phyloP scores from a whole-genome alignment of 345 rosid genomes.

The Citrus medica region DNA sequence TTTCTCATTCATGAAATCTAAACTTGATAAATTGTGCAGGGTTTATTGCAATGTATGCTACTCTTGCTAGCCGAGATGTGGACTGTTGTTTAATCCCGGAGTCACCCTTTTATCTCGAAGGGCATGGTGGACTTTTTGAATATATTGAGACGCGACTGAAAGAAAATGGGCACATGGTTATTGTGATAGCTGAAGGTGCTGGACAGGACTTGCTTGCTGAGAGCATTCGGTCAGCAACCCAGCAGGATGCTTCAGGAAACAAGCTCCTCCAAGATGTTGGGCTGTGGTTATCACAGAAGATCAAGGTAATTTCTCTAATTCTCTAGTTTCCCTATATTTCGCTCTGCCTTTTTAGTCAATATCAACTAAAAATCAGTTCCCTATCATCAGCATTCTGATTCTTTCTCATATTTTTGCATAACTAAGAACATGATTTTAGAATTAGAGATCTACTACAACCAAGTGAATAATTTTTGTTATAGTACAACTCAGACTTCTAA shows the following conservation, averaged over 20 bases:
- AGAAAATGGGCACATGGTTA: conserved; percentile 59
- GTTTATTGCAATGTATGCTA: conserved; percentile 62
- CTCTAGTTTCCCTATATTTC: neutral
- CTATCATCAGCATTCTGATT: neutral
- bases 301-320: conserved; percentile 33
- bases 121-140: conserved; percentile 55
- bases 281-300: conserved; percentile 51
- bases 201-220: conserved; percentile 59
- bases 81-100: conserved; percentile 68
- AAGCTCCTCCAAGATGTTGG: conserved; percentile 56
- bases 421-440: neutral
- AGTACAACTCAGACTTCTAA: no score
- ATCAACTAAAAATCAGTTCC: neutral
- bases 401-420: neutral
- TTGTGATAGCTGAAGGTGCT: conserved; percentile 66
- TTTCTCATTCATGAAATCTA: neutral
- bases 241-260: conserved; percentile 61
- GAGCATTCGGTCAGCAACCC: conserved; percentile 7
- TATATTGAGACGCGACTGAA: conserved; percentile 39
- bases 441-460: no score
- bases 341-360: neutral
- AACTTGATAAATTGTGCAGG: conserved; percentile 32
- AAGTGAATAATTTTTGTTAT: no score
- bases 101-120: conserved; percentile 67
- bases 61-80: conserved; percentile 63